phyloP scores from a whole-genome alignment of 352 stramenopile genomes.

The Pythium diclinum region DNA sequence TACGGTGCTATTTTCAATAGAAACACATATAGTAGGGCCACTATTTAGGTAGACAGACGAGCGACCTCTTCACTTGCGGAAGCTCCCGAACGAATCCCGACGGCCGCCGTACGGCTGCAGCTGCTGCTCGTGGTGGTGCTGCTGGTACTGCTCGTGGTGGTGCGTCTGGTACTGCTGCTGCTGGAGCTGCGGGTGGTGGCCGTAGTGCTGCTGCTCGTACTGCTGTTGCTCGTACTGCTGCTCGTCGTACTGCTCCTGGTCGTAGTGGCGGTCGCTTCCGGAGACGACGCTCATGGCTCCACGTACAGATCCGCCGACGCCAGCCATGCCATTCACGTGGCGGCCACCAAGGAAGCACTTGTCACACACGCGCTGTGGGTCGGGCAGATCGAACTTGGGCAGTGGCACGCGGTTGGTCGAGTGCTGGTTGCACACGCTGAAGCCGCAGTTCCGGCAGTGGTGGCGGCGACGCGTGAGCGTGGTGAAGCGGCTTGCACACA shows the following conservation, averaged over 20 bases:
- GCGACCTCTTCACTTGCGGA: constrained; percentile 5
- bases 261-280: constrained; percentile 24
- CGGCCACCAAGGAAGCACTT: constrained; percentile 73
- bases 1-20: constrained; percentile 17
- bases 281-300: constrained; percentile 15
- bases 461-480: constrained; percentile 72
- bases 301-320: constrained; percentile 1
- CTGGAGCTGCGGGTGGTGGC: constrained; percentile 1
- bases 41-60: constrained; percentile 17
- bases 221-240: constrained; percentile 1
- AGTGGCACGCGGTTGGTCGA: constrained; percentile 77
- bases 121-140: constrained; percentile 8
- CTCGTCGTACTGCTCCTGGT: constrained; percentile 10
- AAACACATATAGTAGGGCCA: constrained; percentile 27
- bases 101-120: constrained; percentile 11
- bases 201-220: constrained; percentile 1
- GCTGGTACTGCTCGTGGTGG: constrained; percentile 6
- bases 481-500: constrained; percentile 53
- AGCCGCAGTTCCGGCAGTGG: constrained; percentile 79
- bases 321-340: constrained; percentile 37
- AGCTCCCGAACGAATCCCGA: constrained; percentile 23
- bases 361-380: constrained; percentile 77
- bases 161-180: not conserved
- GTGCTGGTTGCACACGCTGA: constrained; percentile 70
- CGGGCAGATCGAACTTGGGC: constrained; percentile 64